Conservation (phyloP, 164 flowering plant genomes). For the Saururus chinensis region DNA sequence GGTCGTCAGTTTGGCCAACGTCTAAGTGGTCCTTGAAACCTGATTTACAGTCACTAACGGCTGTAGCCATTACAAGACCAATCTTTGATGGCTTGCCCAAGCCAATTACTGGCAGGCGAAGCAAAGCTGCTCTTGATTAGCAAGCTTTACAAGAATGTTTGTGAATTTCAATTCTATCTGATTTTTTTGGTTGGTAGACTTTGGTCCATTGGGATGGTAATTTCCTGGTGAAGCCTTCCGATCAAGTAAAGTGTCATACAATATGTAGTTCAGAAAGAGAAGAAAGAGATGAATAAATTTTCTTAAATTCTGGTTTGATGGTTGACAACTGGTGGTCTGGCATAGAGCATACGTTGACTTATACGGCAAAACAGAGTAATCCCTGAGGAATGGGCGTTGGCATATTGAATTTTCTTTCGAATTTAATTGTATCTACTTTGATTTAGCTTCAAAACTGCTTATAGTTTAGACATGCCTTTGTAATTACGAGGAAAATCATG, state of each 20-base stretch:
- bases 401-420: no score
- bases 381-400: neutral
- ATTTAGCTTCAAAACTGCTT: neutral
- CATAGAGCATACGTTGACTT: no score
- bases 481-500: neutral
- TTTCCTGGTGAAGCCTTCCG: neutral
- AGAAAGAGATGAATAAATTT: neutral
- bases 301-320: neutral
- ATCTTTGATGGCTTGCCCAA: slow-evolving; percentile 75
- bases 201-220: neutral
- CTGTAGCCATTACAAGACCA: slow-evolving; percentile 55
- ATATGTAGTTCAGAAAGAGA: neutral
- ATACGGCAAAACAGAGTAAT: neutral
- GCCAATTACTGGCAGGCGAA: slow-evolving; percentile 47
- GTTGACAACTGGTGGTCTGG: neutral
- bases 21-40: slow-evolving; percentile 60
- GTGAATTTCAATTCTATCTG: neutral
- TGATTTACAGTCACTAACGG: slow-evolving; percentile 48
- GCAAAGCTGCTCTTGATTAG: slow-evolving; percentile 77
- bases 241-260: neutral
- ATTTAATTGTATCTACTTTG: neutral
- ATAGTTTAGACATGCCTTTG: neutral
- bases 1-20: slow-evolving; percentile 37
- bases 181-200: neutral
- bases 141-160: neutral